Percentiles rank a stretch among this genome's conserved stretches.
Evolutionary conservation across 2,329 filamentous ascomycete genomes (phyloP).

Genomic region (Pseudogymnoascus sp.): DNA sequence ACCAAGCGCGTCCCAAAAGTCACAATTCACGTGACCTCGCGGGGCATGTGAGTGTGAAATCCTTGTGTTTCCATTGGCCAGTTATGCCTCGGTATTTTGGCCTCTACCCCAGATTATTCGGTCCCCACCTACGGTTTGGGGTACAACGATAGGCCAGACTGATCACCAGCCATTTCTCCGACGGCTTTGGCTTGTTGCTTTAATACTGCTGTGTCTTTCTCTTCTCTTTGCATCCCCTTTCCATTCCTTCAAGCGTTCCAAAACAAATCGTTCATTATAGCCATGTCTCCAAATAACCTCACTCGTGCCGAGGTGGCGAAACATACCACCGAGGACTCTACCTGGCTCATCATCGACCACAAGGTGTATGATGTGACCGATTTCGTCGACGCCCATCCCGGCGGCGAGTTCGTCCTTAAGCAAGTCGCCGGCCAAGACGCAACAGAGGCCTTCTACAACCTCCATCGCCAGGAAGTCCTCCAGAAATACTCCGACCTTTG

Average conservation of each 20-base stretch:
- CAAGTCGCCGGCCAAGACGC: constrained; percentile 79
- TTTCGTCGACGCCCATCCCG: constrained; percentile 79
- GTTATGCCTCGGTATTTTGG: background rate
- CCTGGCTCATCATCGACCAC: constrained; percentile 82
- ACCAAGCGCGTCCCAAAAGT: background rate
- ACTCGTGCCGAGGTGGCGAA: constrained; percentile 62
- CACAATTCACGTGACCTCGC: background rate
- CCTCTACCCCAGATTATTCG: background rate
- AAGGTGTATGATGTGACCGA: constrained; percentile 82
- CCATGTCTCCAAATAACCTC: constrained; percentile 26
- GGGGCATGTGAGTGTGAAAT: constrained; percentile 6
- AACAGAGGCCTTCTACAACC: constrained; percentile 80
- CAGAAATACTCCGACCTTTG: constrained; percentile 68
- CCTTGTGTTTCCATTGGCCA: background rate
- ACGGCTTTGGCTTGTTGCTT: background rate
- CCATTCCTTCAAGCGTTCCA: background rate
- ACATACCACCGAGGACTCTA: constrained; percentile 67
- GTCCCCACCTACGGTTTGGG: background rate
- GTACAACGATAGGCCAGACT: background rate
- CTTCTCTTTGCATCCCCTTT: background rate
- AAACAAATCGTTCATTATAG: background rate
- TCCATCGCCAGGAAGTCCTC: constrained; percentile 85
- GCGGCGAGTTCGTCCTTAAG: constrained; percentile 69
- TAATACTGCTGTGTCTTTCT: background rate
- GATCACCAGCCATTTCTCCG: background rate